These are phyloP conservation scores for Dactylellina cionopaga DNA, from an alignment of 2,329 filamentous ascomycete genomes.

Conservation along the genomic window DNA sequence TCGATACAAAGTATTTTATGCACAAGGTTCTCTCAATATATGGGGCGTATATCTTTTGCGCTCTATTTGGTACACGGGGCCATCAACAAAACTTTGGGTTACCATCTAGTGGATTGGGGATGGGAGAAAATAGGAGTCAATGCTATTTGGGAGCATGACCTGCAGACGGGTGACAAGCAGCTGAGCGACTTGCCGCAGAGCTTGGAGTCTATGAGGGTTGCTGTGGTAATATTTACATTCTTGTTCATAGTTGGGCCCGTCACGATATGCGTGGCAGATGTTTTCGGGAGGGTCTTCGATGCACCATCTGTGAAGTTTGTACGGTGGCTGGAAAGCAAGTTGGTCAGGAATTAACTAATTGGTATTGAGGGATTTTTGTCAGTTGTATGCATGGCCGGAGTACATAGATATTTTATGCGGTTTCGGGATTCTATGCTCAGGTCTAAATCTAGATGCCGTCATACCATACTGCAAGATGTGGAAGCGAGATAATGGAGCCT, in stretches of 20 bases:
- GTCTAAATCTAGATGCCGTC: too few species aligned
- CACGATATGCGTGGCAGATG: conserved; percentile 67
- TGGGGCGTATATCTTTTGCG: conserved; percentile 71
- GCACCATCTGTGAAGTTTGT: conserved; percentile 65
- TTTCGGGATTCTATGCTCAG: not conserved
- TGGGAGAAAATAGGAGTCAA: conserved; percentile 20
- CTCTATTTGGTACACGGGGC: conserved; percentile 74
- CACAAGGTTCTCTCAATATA: conserved; percentile 67
- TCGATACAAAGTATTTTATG: conserved; percentile 23
- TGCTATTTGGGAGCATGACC: not conserved
- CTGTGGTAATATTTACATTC: conserved; percentile 5
- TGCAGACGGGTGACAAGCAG: not conserved
- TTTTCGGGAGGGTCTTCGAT: conserved; percentile 71
- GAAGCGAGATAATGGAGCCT: too few species aligned
- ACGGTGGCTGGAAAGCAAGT: conserved; percentile 63
- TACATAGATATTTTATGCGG: not conserved
- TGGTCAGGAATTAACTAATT: conserved; percentile 16
- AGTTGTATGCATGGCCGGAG: too few species aligned
- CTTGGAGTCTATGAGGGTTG: conserved; percentile 3
- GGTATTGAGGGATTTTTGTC: too few species aligned
- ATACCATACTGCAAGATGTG: too few species aligned
- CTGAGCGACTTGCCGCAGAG: too few species aligned
- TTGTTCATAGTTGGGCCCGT: not conserved
- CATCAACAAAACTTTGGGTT: conserved; percentile 69
- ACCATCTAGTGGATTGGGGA: conserved; percentile 63